Evolutionary conservation across 306 rosid species (phyloP).

Genomic region (Trichosanthes truncata): DNA sequence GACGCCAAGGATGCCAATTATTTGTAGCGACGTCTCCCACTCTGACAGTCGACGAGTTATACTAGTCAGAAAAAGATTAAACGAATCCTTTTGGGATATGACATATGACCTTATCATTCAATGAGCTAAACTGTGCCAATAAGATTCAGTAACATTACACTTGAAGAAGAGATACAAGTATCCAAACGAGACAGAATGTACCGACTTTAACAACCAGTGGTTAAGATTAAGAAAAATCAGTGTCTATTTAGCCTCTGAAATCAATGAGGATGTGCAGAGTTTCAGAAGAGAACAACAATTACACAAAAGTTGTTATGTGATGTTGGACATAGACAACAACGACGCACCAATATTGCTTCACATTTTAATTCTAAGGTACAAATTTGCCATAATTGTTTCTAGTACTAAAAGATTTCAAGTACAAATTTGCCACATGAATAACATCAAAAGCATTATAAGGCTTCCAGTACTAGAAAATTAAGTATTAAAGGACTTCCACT

Average conservation of each 20-base stretch:
- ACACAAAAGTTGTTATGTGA: not conserved
- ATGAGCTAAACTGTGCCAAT: not conserved
- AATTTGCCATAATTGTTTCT: not conserved
- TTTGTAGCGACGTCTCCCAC: conserved; percentile 87
- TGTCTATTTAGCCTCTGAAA: not conserved
- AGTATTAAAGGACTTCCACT: not conserved
- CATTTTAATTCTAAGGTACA: not conserved
- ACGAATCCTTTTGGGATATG: not conserved
- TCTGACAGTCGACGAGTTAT: conserved; percentile 35
- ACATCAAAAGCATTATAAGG: not conserved
- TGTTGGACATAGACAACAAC: not conserved
- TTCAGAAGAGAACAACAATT: not conserved
- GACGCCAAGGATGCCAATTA: conserved; percentile 60
- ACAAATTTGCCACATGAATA: no score
- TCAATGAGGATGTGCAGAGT: not conserved
- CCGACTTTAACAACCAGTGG: not conserved
- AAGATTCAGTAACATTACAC: not conserved
- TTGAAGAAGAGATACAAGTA: not conserved
- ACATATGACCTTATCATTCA: not conserved
- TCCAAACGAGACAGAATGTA: not conserved
- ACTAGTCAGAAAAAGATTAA: conserved; percentile 19
- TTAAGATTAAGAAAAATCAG: not conserved
- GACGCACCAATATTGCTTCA: not conserved
- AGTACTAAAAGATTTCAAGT: not conserved
- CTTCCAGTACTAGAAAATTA: not conserved